Conservation (phyloP, 139 green algal species). For the Chlamydomonas sp. region DNA sequence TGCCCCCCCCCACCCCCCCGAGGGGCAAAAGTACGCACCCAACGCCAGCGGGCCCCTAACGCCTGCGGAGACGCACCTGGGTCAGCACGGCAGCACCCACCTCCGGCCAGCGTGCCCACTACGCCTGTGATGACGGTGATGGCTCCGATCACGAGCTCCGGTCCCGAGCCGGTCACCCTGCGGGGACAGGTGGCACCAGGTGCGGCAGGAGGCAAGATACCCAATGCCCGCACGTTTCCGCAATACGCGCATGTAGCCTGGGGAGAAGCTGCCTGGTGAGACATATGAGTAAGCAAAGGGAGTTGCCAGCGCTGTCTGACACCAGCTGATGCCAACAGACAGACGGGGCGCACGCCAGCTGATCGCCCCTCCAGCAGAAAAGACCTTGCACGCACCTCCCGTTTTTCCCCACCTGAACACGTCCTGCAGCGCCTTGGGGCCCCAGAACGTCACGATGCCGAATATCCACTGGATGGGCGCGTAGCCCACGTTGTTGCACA, state of each 20-base stretch:
- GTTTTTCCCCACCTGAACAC: conserved; percentile 39
- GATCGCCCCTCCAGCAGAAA: conserved; percentile 2
- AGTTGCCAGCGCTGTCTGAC: no score
- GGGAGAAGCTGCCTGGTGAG: no score
- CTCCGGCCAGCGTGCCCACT: conserved; percentile 75
- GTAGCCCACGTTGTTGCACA: conserved; percentile 14
- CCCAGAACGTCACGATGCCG: conserved; percentile 10
- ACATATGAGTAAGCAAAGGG: no score
- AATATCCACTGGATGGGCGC: conserved; percentile 14
- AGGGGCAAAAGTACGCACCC: no score
- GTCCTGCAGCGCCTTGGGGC: not conserved
- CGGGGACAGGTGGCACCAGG: not conserved
- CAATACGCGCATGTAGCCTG: no score
- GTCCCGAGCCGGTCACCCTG: conserved; percentile 53
- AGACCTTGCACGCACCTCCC: conserved; percentile 20
- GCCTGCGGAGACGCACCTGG: no score
- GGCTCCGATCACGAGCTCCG: conserved; percentile 83
- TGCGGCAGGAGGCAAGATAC: not conserved
- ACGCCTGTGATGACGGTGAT: conserved; percentile 83
- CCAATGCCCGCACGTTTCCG: no score
- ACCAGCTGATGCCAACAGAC: no score
- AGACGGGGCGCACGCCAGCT: no score
- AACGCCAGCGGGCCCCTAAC: no score
- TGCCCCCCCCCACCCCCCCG: not conserved
- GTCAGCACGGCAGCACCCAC: conserved; percentile 14